Conservation (phyloP, 768 basidiomycete species). For the Xerocomellus dryophilus region DNA sequence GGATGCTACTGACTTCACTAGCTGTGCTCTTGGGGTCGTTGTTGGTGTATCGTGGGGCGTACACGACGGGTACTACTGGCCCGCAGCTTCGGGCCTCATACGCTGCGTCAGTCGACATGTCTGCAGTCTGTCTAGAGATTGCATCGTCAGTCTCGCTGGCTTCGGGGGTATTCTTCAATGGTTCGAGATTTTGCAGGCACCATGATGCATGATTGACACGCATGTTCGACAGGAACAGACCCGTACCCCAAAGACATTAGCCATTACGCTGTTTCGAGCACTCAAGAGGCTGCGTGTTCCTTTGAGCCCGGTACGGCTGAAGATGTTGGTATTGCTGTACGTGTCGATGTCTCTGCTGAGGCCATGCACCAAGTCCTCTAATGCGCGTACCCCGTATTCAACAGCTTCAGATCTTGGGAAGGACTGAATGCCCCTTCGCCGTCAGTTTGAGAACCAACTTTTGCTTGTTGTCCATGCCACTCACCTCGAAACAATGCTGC, state of each 20-base stretch:
- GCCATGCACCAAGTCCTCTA: not conserved
- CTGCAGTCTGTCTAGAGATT: slow-evolving; percentile 19
- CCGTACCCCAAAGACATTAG: slow-evolving; percentile 41
- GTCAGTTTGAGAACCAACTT: slow-evolving; percentile 30
- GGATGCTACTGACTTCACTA: slow-evolving; percentile 6
- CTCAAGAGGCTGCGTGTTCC: slow-evolving; percentile 46
- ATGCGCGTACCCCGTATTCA: not conserved
- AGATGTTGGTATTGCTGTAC: slow-evolving; percentile 52
- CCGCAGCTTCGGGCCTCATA: not conserved
- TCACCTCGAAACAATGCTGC: not conserved
- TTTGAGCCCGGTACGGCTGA: slow-evolving; percentile 56
- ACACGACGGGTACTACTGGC: not conserved
- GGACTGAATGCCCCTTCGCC: slow-evolving; percentile 50
- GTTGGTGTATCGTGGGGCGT: not conserved
- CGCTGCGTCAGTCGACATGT: not conserved
- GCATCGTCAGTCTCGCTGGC: slow-evolving; percentile 18
- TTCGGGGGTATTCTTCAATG: slow-evolving; percentile 25
- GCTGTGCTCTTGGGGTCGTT: slow-evolving; percentile 8
- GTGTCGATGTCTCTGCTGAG: not conserved
- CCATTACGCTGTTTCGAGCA: slow-evolving; percentile 51
- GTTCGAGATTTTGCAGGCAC: slow-evolving; percentile 3
- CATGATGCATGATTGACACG: slow-evolving; percentile 7
- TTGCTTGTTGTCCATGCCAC: not conserved
- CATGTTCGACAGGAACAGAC: slow-evolving; percentile 15
- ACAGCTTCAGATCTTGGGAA: slow-evolving; percentile 48